Base-by-base conservation (phyloP, 805 yeast species). In the Candida takata region DNA sequence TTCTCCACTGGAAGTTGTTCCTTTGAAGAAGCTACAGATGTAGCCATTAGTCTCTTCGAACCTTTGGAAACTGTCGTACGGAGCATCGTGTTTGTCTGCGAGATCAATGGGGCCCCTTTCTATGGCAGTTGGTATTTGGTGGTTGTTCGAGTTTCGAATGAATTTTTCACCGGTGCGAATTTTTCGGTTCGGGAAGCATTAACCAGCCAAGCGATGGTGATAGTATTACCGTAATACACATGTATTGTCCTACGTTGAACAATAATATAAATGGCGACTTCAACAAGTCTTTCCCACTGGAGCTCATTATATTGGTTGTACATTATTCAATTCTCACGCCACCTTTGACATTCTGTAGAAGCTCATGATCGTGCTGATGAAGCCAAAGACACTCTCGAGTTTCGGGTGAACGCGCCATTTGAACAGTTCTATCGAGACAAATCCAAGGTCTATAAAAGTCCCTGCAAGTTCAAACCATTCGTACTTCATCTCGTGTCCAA, bases 301-400 rank as follows among this genome's bases (percentile, higher is more conserved):
- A n/a, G n/a, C n/a, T n/a, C n/a, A n/a, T n/a, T n/a, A n/a, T n/a
- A n/a, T n/a, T n/a, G n/a, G n/a, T n/a, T n/a, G n/a, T n/a, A n/a
- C n/a, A n/a, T n/a, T n/a, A n/a, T n/a, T n/a, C n/a, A n/a, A 16
- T 24, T 23, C 57, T 16, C 64, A 44, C 33, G 24, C 38, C 7
- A 36, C 34, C 12, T 20, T 29, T 18, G 38, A 16, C 40, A 46
- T 37, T 36, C 52, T 42, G 23, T 43, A 44, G 9, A 46, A n/a
- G 28, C 45, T 44, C 40, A 42, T 38, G 1, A 36, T 36, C 4
- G 48, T 39, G 27, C 43, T 37, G 9, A 46, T 24, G 4, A 35
- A 13, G 2, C 47, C 47, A 19, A 48, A 27, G 4, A 40, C 10
- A 24, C 31, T 45, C 35, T 46, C 50, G 19, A 46, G 12, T 14